Conservation (phyloP, 345 rosid genomes). For the Populus nigra region DNA sequence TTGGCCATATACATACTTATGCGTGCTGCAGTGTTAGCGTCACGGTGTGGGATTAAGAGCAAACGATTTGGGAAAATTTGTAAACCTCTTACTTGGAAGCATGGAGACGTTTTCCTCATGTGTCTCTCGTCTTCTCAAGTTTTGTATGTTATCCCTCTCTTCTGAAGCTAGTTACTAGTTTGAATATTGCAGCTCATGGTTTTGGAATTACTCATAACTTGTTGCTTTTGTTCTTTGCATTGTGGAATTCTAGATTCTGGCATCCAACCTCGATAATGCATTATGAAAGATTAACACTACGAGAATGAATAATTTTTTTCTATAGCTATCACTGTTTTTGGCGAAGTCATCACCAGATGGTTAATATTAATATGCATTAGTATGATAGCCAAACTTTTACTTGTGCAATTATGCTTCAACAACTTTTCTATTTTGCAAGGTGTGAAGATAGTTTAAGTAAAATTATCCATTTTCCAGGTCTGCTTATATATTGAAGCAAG, state of each 20-base stretch:
- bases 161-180: not conserved
- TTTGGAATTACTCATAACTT: not conserved
- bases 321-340: not conserved
- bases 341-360: not conserved
- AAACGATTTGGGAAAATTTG: conserved; percentile 69
- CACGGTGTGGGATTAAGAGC: conserved; percentile 93
- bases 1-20: conserved; percentile 85
- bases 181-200: not conserved
- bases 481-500: conserved; percentile 84
- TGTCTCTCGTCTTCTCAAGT: conserved; percentile 93
- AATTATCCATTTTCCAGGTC: conserved; percentile 49
- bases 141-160: conserved; percentile 47
- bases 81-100: conserved; percentile 97
- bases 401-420: too few relatives aligned
- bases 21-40: conserved; percentile 91
- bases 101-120: conserved; percentile 91
- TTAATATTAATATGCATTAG: too few relatives aligned
- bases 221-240: not conserved
- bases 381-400: too few relatives aligned
- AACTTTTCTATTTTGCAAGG: too few relatives aligned
- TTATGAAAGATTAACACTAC: not conserved
- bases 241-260: not conserved
- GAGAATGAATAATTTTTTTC: not conserved
- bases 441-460: conserved; percentile 5
- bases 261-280: not conserved